phyloP scores from a whole-genome alignment of 2,329 filamentous ascomycete genomes.

The Lasiodiplodia theobromae region DNA sequence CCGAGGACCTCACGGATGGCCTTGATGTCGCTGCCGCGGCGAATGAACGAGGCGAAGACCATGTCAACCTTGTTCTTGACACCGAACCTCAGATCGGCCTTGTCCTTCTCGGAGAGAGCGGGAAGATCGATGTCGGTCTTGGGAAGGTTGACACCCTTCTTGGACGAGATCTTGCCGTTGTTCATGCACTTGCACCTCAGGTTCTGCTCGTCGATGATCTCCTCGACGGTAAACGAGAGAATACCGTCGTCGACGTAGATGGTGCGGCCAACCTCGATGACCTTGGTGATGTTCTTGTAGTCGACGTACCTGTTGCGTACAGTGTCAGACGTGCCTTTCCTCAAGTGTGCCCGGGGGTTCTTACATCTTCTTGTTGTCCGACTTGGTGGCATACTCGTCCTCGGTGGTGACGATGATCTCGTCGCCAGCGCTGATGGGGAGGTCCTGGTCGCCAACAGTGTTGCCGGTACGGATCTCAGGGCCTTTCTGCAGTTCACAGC shows the following conservation, averaged over 20 bases:
- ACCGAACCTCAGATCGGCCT: slow-evolving; percentile 90
- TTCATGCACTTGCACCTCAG: slow-evolving; percentile 87
- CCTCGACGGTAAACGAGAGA: slow-evolving; percentile 91
- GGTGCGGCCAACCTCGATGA: slow-evolving; percentile 86
- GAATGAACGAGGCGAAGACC: slow-evolving; percentile 99
- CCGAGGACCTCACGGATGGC: slow-evolving; percentile 92
- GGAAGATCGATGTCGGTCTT: slow-evolving; percentile 99
- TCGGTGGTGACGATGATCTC: slow-evolving; percentile 97
- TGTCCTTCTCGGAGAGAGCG: slow-evolving; percentile 97
- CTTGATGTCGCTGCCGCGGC: slow-evolving; percentile 88
- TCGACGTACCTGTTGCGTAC: slow-evolving; percentile 77
- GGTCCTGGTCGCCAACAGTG: slow-evolving; percentile 73
- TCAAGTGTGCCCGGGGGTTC: slow-evolving; percentile 38
- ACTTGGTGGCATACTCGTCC: slow-evolving; percentile 83
- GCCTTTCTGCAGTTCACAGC: slow-evolving; percentile 64
- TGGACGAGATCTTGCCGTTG: slow-evolving; percentile 98
- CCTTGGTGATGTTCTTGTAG: slow-evolving; percentile 99
- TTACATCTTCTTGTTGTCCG: slow-evolving; percentile 93
- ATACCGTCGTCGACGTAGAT: slow-evolving; percentile 99
- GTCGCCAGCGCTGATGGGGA: slow-evolving; percentile 81
- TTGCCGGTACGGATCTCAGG: slow-evolving; percentile 88
- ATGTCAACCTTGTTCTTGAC: slow-evolving; percentile 99
- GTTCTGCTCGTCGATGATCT: slow-evolving; percentile 87
- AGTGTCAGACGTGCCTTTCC: not conserved
- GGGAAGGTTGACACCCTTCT: slow-evolving; percentile 98